Conservation (phyloP, 2,329 filamentous ascomycete species). For the Pyrenophora tritici-repentis region DNA sequence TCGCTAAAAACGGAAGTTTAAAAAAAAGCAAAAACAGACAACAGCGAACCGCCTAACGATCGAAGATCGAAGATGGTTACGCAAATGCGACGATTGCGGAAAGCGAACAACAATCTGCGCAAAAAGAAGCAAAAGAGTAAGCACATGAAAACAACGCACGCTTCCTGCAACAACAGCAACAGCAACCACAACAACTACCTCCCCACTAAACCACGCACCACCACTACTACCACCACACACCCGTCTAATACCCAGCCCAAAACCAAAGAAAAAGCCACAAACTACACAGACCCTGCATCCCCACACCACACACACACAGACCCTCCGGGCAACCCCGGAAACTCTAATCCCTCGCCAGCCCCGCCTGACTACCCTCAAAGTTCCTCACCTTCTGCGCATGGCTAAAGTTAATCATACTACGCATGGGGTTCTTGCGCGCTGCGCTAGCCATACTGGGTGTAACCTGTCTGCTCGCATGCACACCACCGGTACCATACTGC, state of each 20-base stretch:
- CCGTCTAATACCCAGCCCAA: too few relatives aligned
- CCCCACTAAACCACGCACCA: too few relatives aligned
- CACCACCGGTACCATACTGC: slow-evolving; percentile 39
- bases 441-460: slow-evolving; percentile 47
- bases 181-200: too few relatives aligned
- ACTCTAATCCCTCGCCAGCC: not conserved
- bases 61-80: not conserved
- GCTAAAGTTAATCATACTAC: slow-evolving; percentile 43
- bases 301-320: not conserved
- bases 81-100: not conserved
- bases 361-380: slow-evolving; percentile 27
- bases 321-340: too few relatives aligned
- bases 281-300: not conserved
- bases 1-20: not conserved
- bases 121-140: too few relatives aligned
- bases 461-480: slow-evolving; percentile 34
- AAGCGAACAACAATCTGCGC: not conserved
- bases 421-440: slow-evolving; percentile 39
- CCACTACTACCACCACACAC: too few relatives aligned
- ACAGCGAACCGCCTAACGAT: not conserved
- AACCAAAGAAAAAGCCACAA: not conserved
- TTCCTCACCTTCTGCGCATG: slow-evolving; percentile 39
- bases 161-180: too few relatives aligned
- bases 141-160: too few relatives aligned
- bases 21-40: not conserved